A percentile compares a stretch with the other conserved stretches of the same genome.
These are phyloP conservation scores for Botrytis sinoallii DNA, from an alignment of 2,329 filamentous ascomycete genomes.

Conservation along the genomic window DNA sequence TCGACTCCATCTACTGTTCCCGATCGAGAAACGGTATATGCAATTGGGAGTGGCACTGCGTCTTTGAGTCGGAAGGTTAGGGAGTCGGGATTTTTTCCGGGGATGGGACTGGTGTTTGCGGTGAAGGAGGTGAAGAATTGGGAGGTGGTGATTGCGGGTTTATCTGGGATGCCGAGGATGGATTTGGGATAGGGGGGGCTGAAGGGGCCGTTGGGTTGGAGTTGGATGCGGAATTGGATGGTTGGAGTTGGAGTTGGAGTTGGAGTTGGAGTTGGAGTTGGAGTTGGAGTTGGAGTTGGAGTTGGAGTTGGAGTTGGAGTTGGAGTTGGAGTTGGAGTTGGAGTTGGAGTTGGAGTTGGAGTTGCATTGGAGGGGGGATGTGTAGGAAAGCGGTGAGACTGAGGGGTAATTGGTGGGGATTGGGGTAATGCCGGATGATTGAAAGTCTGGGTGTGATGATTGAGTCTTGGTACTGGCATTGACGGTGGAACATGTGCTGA, in stretches of 20 bases:
- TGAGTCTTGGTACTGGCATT: background rate
- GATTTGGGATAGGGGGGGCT: background rate
- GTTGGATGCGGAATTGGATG: constrained; percentile 4
- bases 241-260: background rate
- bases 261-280: background rate
- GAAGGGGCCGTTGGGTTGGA: background rate
- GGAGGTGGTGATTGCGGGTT: background rate
- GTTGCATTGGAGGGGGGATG: background rate
- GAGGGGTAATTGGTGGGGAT: background rate
- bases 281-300: background rate
- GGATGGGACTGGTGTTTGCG: background rate
- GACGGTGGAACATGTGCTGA: background rate
- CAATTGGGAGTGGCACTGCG: background rate
- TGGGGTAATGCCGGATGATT: background rate
- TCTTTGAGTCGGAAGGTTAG: background rate
- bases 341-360: background rate
- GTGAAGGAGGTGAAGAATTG: background rate
- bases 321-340: background rate
- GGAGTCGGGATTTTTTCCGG: background rate
- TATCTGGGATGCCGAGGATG: background rate
- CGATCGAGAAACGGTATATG: background rate
- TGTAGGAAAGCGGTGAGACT: too few relatives aligned
- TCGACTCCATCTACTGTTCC: background rate
- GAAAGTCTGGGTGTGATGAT: background rate
- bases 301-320: background rate